phyloP scores from a whole-genome alignment of 208 protist species.

The Wallacemonas sp. region DNA sequence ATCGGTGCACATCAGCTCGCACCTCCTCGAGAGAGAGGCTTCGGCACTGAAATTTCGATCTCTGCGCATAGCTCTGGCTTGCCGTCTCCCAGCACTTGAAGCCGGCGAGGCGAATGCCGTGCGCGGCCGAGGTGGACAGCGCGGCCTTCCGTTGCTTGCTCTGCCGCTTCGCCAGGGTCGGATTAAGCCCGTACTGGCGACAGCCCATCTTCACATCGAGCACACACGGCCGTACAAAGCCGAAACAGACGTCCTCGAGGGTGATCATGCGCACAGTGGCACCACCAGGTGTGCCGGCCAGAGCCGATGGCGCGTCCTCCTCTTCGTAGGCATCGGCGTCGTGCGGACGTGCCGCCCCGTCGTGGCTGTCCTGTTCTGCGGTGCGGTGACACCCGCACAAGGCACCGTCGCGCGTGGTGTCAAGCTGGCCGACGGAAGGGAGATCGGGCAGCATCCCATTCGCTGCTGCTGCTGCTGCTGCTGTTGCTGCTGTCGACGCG shows the following conservation, averaged over 20 bases:
- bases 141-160: slow-evolving; percentile 75
- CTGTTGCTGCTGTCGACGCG: neutral
- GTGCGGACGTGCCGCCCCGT: neutral
- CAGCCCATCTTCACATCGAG: slow-evolving; percentile 88
- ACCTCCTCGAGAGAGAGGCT: slow-evolving; percentile 44
- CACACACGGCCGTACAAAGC: slow-evolving; percentile 70
- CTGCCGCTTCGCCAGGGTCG: slow-evolving; percentile 49
- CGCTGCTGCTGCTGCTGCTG: too few relatives aligned
- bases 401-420: too few relatives aligned
- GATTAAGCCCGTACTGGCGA: slow-evolving; percentile 80
- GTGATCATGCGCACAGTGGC: slow-evolving; percentile 57
- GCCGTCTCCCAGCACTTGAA: slow-evolving; percentile 64
- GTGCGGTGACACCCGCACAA: neutral
- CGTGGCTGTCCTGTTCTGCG: neutral
- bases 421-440: too few relatives aligned
- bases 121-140: slow-evolving; percentile 56
- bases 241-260: slow-evolving; percentile 81
- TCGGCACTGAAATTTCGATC: slow-evolving; percentile 63
- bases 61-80: slow-evolving; percentile 40
- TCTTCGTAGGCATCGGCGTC: slow-evolving; percentile 7
- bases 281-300: neutral
- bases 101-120: slow-evolving; percentile 80
- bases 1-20: slow-evolving; percentile 40
- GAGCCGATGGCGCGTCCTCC: neutral
- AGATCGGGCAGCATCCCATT: too few relatives aligned